phyloP scores from a whole-genome alignment of 2,329 filamentous ascomycete genomes.

The Arthroderma sp. region DNA sequence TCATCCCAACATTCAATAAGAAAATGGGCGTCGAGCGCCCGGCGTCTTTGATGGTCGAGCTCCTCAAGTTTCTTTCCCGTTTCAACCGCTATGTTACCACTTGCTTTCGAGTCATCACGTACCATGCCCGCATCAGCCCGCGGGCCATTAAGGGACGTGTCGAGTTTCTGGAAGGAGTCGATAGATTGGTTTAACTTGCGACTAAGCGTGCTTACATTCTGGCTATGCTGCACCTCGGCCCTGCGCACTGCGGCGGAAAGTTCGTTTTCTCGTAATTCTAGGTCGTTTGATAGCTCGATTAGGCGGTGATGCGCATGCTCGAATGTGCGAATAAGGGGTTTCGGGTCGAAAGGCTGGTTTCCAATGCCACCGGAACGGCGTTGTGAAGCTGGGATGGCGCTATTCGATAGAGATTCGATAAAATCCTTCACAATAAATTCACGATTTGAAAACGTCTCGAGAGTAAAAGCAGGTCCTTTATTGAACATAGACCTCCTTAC shows the following conservation, averaged over 20 bases:
- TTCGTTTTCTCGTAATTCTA: constrained; percentile 84
- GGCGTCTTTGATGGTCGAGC: constrained; percentile 76
- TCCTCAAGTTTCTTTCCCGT: constrained; percentile 92
- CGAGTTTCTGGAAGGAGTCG: constrained; percentile 78
- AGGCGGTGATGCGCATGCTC: constrained; percentile 51
- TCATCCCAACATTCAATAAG: constrained; percentile 95
- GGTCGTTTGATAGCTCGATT: constrained; percentile 52
- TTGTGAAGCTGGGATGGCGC: constrained; percentile 55
- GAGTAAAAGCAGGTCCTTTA: constrained; percentile 66
- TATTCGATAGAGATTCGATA: constrained; percentile 82
- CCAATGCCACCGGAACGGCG: constrained; percentile 56
- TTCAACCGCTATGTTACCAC: constrained; percentile 82
- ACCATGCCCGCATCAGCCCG: constrained; percentile 11
- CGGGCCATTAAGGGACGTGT: constrained; percentile 57
- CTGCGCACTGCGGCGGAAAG: constrained; percentile 77
- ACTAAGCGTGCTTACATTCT: constrained; percentile 76
- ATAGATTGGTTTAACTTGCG: constrained; percentile 86
- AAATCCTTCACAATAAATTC: constrained; percentile 99
- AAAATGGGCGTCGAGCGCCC: constrained; percentile 87
- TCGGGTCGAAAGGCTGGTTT: constrained; percentile 65
- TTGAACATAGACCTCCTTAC: constrained; percentile 53
- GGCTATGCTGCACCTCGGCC: constrained; percentile 82
- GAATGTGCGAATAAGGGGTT: constrained; percentile 90
- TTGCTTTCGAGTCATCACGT: constrained; percentile 30
- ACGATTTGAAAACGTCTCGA: constrained; percentile 76